Base-by-base conservation (phyloP, 2,329 filamentous ascomycete genomes). In the Cercospora nicotianae region DNA sequence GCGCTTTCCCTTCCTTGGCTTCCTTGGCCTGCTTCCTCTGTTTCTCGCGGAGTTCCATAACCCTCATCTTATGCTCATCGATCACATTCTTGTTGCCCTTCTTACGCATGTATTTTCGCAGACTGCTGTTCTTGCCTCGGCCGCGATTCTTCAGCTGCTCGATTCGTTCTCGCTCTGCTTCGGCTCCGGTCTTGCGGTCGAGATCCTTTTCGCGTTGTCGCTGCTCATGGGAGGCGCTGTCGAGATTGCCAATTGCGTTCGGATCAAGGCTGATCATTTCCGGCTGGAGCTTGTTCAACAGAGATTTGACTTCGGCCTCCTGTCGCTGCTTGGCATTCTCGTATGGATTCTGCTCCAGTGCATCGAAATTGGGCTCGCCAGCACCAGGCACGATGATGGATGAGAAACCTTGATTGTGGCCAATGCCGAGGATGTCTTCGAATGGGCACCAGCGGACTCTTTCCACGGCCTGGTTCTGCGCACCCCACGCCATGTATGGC, bases 221-320 rank as follows among this genome's bases (percentile, higher is more conserved):
- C 82, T 95, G 90, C 81, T 91, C 86, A 69, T 94, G 89, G 39
- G 90, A 92, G 61, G 91, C 87, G 66, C 93, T 83, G 78, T 99
- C 94, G 33, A 99, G 85, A 73, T 89, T 92, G 65, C 95, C 95
- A 74, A 99, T 88, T 77, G 93, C 96, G 80, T 95, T 91, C 73
- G 95, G 94, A 77, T 99, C 90, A 23, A 99, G 84, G 1, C 93
- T 92, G 70, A 99, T 99, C 93, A 98, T 99, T 77, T 97, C 94
- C 3, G 95, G 94, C 76, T 94, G 89, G 59, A 99, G 85, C 83
- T 99, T 99, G 85, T 96, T 96, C 74, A 99, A 87, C 71, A 99
- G 85, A 12, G 87, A 85, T 83, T 91, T 93, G 79, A 99, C 93
- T 80, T 99, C 95, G 61, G 87, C 86, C 81, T 99, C 95, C 80